Percentiles rank a stretch among this genome's conserved stretches.
Evolutionary conservation across 441 rosid species (phyloP).

Genomic region (Sinapis alba): DNA sequence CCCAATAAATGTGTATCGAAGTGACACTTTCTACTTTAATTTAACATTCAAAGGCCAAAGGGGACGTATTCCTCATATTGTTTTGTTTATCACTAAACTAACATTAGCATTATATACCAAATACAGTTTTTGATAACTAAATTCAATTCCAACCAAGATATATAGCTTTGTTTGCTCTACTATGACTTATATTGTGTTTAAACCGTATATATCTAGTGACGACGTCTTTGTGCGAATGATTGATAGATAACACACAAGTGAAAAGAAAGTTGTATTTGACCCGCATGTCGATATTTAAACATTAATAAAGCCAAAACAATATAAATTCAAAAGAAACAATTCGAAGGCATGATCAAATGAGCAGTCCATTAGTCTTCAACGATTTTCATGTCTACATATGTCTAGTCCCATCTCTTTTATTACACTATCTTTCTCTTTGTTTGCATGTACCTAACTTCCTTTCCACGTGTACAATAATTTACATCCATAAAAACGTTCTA

Average conservation of each 20-base stretch:
- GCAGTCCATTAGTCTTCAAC: constrained; percentile 24
- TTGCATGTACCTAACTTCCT: constrained; percentile 25
- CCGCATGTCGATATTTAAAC: not conserved
- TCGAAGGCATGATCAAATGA: constrained; percentile 28
- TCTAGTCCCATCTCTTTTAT: constrained; percentile 33
- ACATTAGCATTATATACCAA: not conserved
- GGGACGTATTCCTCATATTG: not conserved
- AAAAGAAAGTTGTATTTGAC: constrained; percentile 12
- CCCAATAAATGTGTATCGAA: not conserved
- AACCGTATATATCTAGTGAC: not conserved
- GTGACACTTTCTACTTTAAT: not conserved
- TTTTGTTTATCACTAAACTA: not conserved
- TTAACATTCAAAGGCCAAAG: not conserved
- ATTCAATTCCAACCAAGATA: not conserved
- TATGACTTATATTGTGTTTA: not conserved
- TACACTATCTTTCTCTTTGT: constrained; percentile 3
- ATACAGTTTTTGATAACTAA: not conserved
- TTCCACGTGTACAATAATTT: constrained; percentile 21
- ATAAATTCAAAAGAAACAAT: constrained; percentile 25
- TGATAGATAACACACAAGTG: constrained; percentile 1
- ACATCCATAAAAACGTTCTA: constrained; percentile 1
- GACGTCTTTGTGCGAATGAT: not conserved
- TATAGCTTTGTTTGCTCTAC: not conserved
- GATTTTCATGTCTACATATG: constrained; percentile 28
- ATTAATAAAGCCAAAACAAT: constrained; percentile 13